Percentiles rank a stretch among this genome's conserved stretches.
Evolutionary conservation across 495 filamentous ascomycete genomes (phyloP).

Genomic region (Amphirosellinia nigrospora): DNA sequence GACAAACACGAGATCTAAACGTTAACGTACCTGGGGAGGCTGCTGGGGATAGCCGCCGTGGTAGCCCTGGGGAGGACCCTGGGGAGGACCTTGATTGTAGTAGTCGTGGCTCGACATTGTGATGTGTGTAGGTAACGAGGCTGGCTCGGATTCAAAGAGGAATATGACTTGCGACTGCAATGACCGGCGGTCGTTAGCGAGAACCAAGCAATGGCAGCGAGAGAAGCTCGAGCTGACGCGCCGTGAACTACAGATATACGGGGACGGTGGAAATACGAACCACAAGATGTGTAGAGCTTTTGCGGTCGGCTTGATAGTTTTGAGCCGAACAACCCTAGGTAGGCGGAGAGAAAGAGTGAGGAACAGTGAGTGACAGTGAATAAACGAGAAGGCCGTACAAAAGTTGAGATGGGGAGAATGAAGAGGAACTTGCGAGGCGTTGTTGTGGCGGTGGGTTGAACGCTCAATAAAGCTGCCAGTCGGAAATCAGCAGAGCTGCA

Average conservation of each 20-base stretch:
- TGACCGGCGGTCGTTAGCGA: slow-evolving; percentile 7
- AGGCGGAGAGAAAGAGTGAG: background rate
- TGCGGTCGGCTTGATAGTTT: background rate
- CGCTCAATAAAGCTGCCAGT: slow-evolving; percentile 17
- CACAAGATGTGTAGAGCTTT: background rate
- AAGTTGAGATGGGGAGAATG: slow-evolving; percentile 14
- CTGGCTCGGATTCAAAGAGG: background rate
- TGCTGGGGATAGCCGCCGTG: slow-evolving; percentile 47
- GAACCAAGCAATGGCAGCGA: background rate
- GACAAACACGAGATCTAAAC: slow-evolving; percentile 22
- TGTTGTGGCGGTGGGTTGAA: slow-evolving; percentile 20
- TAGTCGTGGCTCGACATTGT: slow-evolving; percentile 57
- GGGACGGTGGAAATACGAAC: slow-evolving; percentile 3
- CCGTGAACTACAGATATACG: background rate
- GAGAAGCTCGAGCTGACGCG: background rate
- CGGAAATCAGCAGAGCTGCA: slow-evolving; percentile 14
- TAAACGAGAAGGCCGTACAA: slow-evolving; percentile 17
- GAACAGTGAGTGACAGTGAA: slow-evolving; percentile 1
- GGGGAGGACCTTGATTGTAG: slow-evolving; percentile 48
- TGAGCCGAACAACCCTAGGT: background rate
- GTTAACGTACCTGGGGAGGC: slow-evolving; percentile 43
- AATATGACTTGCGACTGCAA: background rate
- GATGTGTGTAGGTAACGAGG: slow-evolving; percentile 8
- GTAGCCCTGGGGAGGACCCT: slow-evolving; percentile 47
- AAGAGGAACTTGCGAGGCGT: slow-evolving; percentile 10